Percentiles rank a stretch among this genome's conserved stretches.
Conservation (phyloP, 2,329 filamentous ascomycete genomes). For the Ilyonectria mors-panacis region DNA sequence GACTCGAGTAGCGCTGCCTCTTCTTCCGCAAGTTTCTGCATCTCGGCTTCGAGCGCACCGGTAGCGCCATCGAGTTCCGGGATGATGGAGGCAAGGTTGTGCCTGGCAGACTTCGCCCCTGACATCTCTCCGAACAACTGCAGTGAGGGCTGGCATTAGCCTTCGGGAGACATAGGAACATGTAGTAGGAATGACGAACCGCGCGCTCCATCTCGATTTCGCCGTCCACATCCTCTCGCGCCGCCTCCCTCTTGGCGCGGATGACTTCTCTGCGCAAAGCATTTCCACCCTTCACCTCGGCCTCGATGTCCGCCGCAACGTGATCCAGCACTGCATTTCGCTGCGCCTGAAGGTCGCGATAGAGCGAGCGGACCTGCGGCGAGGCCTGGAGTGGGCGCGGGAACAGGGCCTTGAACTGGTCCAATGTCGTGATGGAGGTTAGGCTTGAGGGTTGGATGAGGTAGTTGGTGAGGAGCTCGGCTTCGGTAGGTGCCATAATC, state of each 20-base stretch:
- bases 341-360: constrained; percentile 84
- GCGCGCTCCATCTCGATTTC: constrained; percentile 75
- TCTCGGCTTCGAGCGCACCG: constrained; percentile 76
- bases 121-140: constrained; percentile 72
- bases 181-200: constrained; percentile 54
- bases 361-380: constrained; percentile 78
- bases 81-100: constrained; percentile 76
- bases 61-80: constrained; percentile 79
- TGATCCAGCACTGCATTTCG: constrained; percentile 78
- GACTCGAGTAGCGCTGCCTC: constrained; percentile 71
- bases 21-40: constrained; percentile 76
- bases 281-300: constrained; percentile 74
- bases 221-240: constrained; percentile 71
- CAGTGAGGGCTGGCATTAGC: constrained; percentile 2
- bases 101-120: constrained; percentile 64
- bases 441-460: constrained; percentile 83
- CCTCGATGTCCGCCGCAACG: constrained; percentile 75
- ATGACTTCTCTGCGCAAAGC: constrained; percentile 71
- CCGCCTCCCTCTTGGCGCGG: constrained; percentile 65
- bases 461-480: constrained; percentile 82
- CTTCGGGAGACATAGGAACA: background rate
- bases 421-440: constrained; percentile 79
- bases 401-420: constrained; percentile 84
- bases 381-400: constrained; percentile 76
- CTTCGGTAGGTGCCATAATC: constrained; percentile 81